Base-by-base conservation (phyloP, 1,284 basidiomycete species). In the Puccinia coronata region DNA sequence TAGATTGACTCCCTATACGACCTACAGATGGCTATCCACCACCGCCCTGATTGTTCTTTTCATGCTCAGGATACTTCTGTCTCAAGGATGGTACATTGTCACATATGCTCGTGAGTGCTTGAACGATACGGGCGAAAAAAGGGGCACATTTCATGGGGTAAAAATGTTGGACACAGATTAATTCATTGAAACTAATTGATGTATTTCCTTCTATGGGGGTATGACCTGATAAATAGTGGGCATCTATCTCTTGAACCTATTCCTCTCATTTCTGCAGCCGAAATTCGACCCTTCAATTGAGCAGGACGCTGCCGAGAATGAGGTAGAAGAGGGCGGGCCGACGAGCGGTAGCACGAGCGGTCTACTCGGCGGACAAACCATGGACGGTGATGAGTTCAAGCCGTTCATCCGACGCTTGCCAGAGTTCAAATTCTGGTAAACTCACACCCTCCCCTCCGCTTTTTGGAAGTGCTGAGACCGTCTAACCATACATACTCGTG, bases 391-490 rank as follows among this genome's bases (percentile, higher is more conserved):
- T 83, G 96, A 98, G 86, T 97, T 98, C 88, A 89, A 94, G 81
- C 97, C 97, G 0, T 99, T 99, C 87, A 96, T 99, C 83, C 89
- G 97, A 82, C 89, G 97, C 77, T 88, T 99, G 82, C 97, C 97
- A 51, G 94, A 96, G 87, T 96, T 95, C 93, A 93, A 96, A 86
- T 95, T 95, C 86, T 93, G 95, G 96, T 96, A 84, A n/a, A n/a
- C 84, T 91, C 88, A 5, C 51, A 47, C 57, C 67, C 55, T 25
- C 31, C 51, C 61, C 34, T 57, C 12, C n/a, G n/a, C n/a, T n/a
- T n/a, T n/a, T n/a, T n/a, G n/a, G n/a, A n/a, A n/a, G n/a, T n/a
- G n/a, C n/a, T n/a, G n/a, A n/a, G n/a, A n/a, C n/a, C n/a, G n/a
- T n/a, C n/a, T n/a, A n/a, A n/a, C n/a, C 31, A 8, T 23, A 20